A percentile compares a stretch with the other conserved stretches of the same genome.
phyloP scores from a whole-genome alignment of 148 eudicot genomes.

The Camellia granthamiana region DNA sequence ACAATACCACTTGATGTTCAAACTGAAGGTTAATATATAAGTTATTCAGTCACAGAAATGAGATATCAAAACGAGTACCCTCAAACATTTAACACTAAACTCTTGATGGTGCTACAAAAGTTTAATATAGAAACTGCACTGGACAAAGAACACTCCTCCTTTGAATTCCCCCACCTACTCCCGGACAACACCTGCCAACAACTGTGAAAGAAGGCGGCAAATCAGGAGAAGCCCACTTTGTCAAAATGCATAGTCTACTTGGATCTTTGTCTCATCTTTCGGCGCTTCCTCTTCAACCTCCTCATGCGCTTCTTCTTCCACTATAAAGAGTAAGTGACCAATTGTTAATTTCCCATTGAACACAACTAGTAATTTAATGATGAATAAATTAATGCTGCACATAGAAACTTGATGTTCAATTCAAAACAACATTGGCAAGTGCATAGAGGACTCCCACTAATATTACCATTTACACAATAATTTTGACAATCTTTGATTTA shows the following conservation, averaged over 20 bases:
- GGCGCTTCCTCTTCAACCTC: constrained; percentile 35
- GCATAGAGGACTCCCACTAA: no score
- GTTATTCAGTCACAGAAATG: background rate
- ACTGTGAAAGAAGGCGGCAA: background rate
- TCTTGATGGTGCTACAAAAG: background rate
- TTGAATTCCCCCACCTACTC: background rate
- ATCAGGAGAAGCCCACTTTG: constrained; percentile 6
- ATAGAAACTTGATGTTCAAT: background rate
- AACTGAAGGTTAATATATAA: background rate
- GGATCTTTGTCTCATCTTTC: constrained; percentile 35
- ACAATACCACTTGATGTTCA: background rate
- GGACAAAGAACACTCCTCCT: constrained; percentile 3
- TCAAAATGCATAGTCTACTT: constrained; percentile 14
- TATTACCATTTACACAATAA: background rate
- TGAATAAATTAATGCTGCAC: background rate
- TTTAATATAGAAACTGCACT: constrained; percentile 3
- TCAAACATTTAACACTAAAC: background rate
- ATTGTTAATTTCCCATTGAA: background rate
- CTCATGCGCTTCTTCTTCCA: constrained; percentile 37
- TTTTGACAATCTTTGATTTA: no score
- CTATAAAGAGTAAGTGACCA: background rate
- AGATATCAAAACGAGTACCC: background rate
- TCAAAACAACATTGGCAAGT: background rate
- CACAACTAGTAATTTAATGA: no score
- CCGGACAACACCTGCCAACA: background rate